Percentiles rank a stretch among this genome's conserved stretches.
Evolutionary conservation across 148 eudicot genomes (phyloP).

Genomic region (Spergularia marina): DNA sequence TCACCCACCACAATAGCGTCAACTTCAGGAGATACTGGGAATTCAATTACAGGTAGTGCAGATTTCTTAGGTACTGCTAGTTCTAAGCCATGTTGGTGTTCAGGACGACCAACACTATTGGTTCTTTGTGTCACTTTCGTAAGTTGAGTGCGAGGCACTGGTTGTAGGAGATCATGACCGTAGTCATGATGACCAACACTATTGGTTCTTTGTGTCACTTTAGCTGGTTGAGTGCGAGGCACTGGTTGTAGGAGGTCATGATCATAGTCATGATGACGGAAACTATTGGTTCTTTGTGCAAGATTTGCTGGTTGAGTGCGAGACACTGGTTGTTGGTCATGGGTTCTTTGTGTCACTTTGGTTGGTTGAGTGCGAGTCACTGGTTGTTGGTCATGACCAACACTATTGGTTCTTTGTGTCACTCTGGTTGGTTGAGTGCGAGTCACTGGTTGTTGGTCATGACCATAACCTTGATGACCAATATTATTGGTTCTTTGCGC

Average conservation of each 20-base stretch:
- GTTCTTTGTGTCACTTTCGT: constrained; percentile 15
- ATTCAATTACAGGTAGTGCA: constrained; percentile 19
- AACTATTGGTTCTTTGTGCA: constrained; percentile 13
- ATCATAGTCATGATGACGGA: constrained; percentile 2
- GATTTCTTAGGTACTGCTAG: constrained; percentile 2
- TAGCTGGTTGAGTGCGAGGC: background rate
- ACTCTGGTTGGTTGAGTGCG: constrained; percentile 13
- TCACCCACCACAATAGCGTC: constrained; percentile 11
- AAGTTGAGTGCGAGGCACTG: constrained; percentile 11
- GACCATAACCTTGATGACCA: constrained; percentile 7
- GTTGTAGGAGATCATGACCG: background rate
- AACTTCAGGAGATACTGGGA: constrained; percentile 27
- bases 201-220: background rate
- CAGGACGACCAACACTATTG: constrained; percentile 3
- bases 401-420: constrained; percentile 10
- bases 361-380: background rate
- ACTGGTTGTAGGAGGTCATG: background rate
- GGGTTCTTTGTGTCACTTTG: constrained; percentile 10
- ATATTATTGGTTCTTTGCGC: constrained; percentile 10
- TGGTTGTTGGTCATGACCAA: background rate
- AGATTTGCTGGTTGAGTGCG: constrained; percentile 18
- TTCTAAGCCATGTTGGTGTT: constrained; percentile 3
- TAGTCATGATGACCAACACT: background rate
- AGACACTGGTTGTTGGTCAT: constrained; percentile 3
- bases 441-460: background rate